These are phyloP conservation scores for Aspergillus ruber DNA, from an alignment of 2,329 filamentous ascomycete genomes.

Conservation along the genomic window DNA sequence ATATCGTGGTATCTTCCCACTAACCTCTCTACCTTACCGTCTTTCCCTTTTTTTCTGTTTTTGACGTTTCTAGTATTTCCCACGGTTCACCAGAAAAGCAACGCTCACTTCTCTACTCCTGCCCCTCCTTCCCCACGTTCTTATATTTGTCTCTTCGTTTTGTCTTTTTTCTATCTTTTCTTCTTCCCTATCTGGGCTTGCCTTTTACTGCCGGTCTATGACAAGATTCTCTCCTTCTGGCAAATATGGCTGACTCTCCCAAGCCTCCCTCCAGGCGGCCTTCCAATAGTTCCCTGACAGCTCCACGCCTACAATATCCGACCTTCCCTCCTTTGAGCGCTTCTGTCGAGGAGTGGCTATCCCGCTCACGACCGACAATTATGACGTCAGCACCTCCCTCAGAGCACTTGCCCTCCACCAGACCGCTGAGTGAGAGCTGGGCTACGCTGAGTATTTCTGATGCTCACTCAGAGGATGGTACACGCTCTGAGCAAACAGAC, in stretches of 20 bases:
- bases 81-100: no score
- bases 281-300: slow-evolving; percentile 18
- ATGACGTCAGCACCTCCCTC: slow-evolving; percentile 32
- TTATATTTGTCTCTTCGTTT: no score
- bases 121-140: no score
- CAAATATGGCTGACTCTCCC: slow-evolving; percentile 33
- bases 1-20: no score
- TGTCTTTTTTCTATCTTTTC: no score
- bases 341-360: slow-evolving; percentile 37
- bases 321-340: slow-evolving; percentile 33
- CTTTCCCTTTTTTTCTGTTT: no score
- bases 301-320: slow-evolving; percentile 34
- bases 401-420: slow-evolving; percentile 17
- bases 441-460: slow-evolving; percentile 40
- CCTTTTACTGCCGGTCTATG: no score
- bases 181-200: no score
- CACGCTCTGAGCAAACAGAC: slow-evolving; percentile 40
- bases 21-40: no score
- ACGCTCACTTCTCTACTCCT: no score
- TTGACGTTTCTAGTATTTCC: no score
- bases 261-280: slow-evolving; percentile 24
- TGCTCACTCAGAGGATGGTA: slow-evolving; percentile 39
- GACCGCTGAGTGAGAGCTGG: slow-evolving; percentile 42
- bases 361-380: slow-evolving; percentile 33
- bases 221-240: background rate